Evolutionary conservation across 257 asterid genomes (phyloP).

Genomic region (Ballota nigra): DNA sequence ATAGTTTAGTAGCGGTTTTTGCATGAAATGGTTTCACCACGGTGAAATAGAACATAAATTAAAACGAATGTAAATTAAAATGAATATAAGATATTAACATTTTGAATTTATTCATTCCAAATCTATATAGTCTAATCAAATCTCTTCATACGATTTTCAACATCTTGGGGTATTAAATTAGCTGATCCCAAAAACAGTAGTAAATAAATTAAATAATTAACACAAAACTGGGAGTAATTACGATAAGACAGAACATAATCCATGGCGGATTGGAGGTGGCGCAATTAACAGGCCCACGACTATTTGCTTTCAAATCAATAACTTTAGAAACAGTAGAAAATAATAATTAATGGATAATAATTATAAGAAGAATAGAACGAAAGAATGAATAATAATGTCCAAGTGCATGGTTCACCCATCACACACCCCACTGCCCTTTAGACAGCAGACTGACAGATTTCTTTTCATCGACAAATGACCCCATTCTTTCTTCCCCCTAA

Average conservation of each 20-base stretch:
- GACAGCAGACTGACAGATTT: slow-evolving; percentile 26
- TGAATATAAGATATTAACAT: too few relatives aligned
- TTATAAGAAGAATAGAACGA: background rate
- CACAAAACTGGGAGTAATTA: background rate
- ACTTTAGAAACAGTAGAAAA: slow-evolving; percentile 31
- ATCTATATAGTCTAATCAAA: too few relatives aligned
- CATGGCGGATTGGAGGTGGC: slow-evolving; percentile 11
- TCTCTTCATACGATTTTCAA: too few relatives aligned
- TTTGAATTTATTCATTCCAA: too few relatives aligned
- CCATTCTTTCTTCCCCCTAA: background rate
- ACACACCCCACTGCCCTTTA: slow-evolving; percentile 20
- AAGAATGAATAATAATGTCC: slow-evolving; percentile 12
- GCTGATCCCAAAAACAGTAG: too few relatives aligned
- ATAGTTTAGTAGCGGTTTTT: too few relatives aligned
- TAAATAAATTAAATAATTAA: background rate
- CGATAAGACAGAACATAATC: background rate
- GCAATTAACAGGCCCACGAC: slow-evolving; percentile 6
- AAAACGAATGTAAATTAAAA: too few relatives aligned
- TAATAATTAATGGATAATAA: background rate
- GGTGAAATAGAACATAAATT: too few relatives aligned
- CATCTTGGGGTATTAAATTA: too few relatives aligned
- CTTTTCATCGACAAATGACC: background rate
- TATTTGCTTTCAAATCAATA: slow-evolving; percentile 35
- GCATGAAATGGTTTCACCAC: too few relatives aligned
- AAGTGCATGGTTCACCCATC: slow-evolving; percentile 1